phyloP scores from a whole-genome alignment of 495 filamentous ascomycete species.

The Penicillium cinerascens region DNA sequence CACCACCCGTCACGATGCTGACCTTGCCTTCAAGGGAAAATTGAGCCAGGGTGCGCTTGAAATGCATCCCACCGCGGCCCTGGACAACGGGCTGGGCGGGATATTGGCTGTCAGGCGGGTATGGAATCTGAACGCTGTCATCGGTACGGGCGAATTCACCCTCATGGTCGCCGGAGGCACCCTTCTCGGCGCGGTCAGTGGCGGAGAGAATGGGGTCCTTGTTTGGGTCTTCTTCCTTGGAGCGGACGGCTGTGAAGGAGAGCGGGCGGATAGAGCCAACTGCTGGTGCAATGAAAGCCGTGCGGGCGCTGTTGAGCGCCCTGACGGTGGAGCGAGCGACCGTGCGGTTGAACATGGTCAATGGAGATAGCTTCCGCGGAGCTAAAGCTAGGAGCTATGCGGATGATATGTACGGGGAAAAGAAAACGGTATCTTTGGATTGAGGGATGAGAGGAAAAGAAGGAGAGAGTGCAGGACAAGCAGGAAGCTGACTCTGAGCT shows the following conservation, averaged over 20 bases:
- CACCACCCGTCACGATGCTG: slow-evolving; percentile 80
- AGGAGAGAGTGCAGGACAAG: not conserved
- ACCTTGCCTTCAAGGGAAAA: slow-evolving; percentile 80
- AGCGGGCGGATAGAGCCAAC: slow-evolving; percentile 19
- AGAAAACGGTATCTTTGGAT: not conserved
- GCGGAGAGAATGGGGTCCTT: slow-evolving; percentile 29
- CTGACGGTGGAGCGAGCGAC: slow-evolving; percentile 30
- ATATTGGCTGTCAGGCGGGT: slow-evolving; percentile 66
- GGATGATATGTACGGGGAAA: not conserved
- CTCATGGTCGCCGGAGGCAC: slow-evolving; percentile 33
- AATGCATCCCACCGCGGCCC: slow-evolving; percentile 66
- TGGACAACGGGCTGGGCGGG: slow-evolving; percentile 64
- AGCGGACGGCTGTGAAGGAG: slow-evolving; percentile 29
- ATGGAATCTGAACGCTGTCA: slow-evolving; percentile 67
- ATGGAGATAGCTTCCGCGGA: not conserved
- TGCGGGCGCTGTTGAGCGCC: slow-evolving; percentile 24
- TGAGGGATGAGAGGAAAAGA: not conserved
- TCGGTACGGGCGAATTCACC: slow-evolving; percentile 72
- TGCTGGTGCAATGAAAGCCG: slow-evolving; percentile 11
- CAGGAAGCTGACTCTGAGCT: not conserved
- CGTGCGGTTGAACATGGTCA: slow-evolving; percentile 34
- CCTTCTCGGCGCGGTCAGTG: slow-evolving; percentile 32
- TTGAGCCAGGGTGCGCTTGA: slow-evolving; percentile 65
- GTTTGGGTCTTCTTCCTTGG: slow-evolving; percentile 23
- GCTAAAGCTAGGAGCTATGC: not conserved